Evolutionary conservation across 768 basidiomycete species (phyloP).

Genomic region (Fistulinella prunicolor): DNA sequence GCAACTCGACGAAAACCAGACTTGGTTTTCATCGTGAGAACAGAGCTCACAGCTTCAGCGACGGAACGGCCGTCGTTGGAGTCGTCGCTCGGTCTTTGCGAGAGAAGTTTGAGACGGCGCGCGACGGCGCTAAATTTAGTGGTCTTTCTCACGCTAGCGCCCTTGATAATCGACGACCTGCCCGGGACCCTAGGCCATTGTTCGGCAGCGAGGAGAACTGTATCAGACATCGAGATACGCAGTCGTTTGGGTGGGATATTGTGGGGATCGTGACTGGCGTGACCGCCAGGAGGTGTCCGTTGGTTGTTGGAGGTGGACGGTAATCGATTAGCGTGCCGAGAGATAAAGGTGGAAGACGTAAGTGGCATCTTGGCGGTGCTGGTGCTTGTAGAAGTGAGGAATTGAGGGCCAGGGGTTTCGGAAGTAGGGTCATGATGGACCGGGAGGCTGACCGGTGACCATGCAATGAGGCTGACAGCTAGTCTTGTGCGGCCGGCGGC

Average conservation of each 20-base stretch:
- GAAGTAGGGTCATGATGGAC: neutral
- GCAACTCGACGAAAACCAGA: neutral
- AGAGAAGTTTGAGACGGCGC: too few relatives aligned
- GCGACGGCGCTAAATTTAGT: too few relatives aligned
- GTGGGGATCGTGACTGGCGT: conserved; percentile 9
- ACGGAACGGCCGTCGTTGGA: neutral
- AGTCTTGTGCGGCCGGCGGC: neutral
- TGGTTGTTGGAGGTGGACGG: neutral
- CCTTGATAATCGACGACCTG: too few relatives aligned
- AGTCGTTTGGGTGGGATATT: conserved; percentile 14
- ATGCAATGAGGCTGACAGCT: conserved; percentile 15
- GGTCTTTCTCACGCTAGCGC: too few relatives aligned
- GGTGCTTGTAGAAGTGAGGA: too few relatives aligned
- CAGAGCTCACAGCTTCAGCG: neutral
- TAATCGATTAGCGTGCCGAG: neutral
- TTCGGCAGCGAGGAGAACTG: conserved; percentile 22
- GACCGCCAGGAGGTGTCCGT: conserved; percentile 9
- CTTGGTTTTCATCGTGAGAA: neutral
- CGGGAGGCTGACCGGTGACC: conserved; percentile 7
- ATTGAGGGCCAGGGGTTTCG: too few relatives aligned
- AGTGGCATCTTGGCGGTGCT: conserved; percentile 13
- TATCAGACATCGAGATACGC: conserved; percentile 21
- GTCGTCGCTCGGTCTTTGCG: neutral
- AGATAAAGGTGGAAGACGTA: conserved; percentile 1
- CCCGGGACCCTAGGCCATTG: conserved; percentile 5